Evolutionary conservation across 208 protist genomes (phyloP), one percentile per base, ranked within the genome.

Genomic region (Spongospora subterranea): DNA sequence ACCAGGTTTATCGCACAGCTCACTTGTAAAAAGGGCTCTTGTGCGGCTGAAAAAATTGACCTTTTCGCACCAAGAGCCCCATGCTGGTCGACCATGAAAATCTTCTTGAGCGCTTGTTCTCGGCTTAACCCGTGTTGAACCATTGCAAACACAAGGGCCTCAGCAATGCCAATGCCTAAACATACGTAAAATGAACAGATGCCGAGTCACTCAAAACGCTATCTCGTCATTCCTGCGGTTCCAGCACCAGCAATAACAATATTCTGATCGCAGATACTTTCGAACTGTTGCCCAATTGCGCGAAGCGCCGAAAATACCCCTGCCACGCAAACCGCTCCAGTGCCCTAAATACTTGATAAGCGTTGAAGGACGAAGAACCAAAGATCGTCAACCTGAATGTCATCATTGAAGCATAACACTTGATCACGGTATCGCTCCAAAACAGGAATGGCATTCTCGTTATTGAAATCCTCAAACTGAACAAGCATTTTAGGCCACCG

Each of bases 381-480:
- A 82, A 6, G 71, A 43, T 82, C n/a, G 71, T 40, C 17, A 82
- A 82, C 93, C 90, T 95, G 93, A 66, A 95, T 95, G 92, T 95
- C 94, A 88, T 95, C 94, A 91, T 95, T 95, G 92, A 95, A 95
- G 64, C 90, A 93, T 24, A 91, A 65, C 40, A 76, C 39, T 0
- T 38, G 0, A n/a, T 91, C 13, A 0, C 94, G 29, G 91, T 95
- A 94, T 1, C 53, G 66, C 0, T 93, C 54, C 13, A 95, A 91
- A 0, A 96, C 24, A 0, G 0, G 40, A 46, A 95, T 93, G 20
- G 94, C 93, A 64, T 93, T 95, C 65, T 95, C 93, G n/a, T 94
- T 95, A 24, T 91, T 92, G 92, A 96, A 96, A 91, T 96, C 95
- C 89, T 96, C 95, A 50, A 95, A 96, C 88, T 96, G 94, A 24